phyloP scores from a whole-genome alignment of 1,284 basidiomycete species.

The Ceratobasidium papillatum region DNA sequence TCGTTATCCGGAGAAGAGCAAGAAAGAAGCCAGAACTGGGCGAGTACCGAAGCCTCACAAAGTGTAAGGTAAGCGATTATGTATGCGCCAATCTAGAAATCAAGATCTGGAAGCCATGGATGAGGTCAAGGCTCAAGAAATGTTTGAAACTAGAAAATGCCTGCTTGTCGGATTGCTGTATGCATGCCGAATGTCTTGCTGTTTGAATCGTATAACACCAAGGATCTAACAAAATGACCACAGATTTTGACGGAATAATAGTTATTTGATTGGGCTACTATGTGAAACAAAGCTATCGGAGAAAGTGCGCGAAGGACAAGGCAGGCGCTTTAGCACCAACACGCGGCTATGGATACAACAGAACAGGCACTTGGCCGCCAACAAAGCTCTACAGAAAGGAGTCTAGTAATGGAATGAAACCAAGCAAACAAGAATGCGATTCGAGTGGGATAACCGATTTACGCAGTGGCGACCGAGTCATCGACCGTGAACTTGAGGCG shows the following conservation, averaged over 20 bases:
- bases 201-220: neutral
- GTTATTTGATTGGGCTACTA: neutral
- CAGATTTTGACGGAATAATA: too few relatives aligned
- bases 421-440: neutral
- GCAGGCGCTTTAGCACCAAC: neutral
- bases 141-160: too few relatives aligned
- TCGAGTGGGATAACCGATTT: neutral
- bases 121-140: too few relatives aligned
- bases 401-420: neutral
- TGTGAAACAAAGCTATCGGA: neutral
- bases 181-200: too few relatives aligned
- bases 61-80: too few relatives aligned
- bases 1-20: neutral
- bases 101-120: too few relatives aligned
- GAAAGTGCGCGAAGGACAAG: neutral
- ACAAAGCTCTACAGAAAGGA: neutral
- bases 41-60: too few relatives aligned
- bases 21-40: too few relatives aligned
- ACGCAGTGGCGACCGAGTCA: constrained; percentile 41
- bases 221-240: neutral
- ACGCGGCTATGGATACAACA: constrained; percentile 33
- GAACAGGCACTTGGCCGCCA: neutral
- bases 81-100: too few relatives aligned
- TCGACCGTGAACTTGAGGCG: constrained; percentile 49
- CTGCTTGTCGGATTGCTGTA: too few relatives aligned